Conservation (phyloP, 225 moss, liverwort and hornwort genomes). For the Sphagnum tenellum region DNA sequence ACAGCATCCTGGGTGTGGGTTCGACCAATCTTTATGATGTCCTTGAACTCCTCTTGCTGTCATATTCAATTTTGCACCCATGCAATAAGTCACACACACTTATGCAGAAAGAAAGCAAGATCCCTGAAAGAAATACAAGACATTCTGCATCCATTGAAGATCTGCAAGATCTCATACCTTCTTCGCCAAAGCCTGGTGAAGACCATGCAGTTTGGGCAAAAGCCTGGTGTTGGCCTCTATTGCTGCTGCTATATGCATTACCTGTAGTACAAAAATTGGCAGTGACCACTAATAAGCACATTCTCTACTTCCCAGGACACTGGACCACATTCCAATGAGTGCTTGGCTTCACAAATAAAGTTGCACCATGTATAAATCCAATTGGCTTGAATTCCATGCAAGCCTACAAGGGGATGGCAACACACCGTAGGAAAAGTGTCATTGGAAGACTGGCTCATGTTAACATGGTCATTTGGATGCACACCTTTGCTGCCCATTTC, state of each 20-base stretch:
- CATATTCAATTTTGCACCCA: slow-evolving; percentile 3
- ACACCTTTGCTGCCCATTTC: slow-evolving; percentile 72
- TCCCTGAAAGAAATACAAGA: too few species aligned
- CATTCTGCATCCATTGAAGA: too few species aligned
- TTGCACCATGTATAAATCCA: neutral
- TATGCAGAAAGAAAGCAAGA: too few species aligned
- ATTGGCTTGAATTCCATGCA: neutral
- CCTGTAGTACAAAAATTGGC: slow-evolving; percentile 22
- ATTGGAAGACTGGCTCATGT: slow-evolving; percentile 97
- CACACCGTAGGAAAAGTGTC: slow-evolving; percentile 96
- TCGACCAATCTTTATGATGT: slow-evolving; percentile 93
- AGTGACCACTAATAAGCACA: neutral
- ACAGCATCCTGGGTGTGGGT: slow-evolving; percentile 98
- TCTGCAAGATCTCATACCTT: slow-evolving; percentile 33
- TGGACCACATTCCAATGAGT: too few species aligned
- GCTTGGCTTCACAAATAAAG: too few species aligned
- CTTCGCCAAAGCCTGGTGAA: slow-evolving; percentile 58
- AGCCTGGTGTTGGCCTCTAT: slow-evolving; percentile 51
- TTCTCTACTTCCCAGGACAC: too few species aligned
- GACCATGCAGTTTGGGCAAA: slow-evolving; percentile 66
- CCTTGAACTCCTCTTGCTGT: slow-evolving; percentile 70
- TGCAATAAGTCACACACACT: too few species aligned
- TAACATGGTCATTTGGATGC: slow-evolving; percentile 95
- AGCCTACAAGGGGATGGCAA: neutral
- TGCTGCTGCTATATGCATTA: slow-evolving; percentile 96